Base-by-base conservation (phyloP, 2,329 filamentous ascomycete genomes). In the Ceratocystis colombiana region DNA sequence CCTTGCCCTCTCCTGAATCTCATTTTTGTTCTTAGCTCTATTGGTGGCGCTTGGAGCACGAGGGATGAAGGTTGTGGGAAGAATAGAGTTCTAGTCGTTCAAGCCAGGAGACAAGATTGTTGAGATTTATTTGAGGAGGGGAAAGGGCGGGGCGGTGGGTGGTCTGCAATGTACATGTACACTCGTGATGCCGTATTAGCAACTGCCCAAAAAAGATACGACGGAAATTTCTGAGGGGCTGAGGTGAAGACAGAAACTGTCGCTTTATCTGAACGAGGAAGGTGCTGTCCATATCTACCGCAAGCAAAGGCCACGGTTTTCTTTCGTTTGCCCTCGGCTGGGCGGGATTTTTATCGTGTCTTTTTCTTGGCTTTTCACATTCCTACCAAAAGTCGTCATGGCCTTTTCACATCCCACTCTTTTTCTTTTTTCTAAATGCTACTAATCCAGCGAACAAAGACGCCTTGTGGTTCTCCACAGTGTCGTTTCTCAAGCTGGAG, bases 21-120 rank as follows among this genome's bases (percentile, higher is more conserved):
- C 30, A 4, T 37, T 55, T 30, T 55, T 30, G 17, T 3, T 6
- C 8, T 48, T 22, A 22, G 8, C 25, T 53, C 25, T 53, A 25
- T 30, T 22, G 55, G 55, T n/a, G 33, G 8, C 55, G 55, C 55
- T 37, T 8, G 55, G 55, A n/a, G 55, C 55, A 59, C 12, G 53
- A 30, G 53, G 25, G 53, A 57, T 30, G 53, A 28, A 41, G 37
- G 37, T 17, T 22, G 28, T 33, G 55, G 55, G 55, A 59, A 59
- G 55, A 59, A 59, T 59, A 59, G 55, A 37, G 20, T 59, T 59
- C 25, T 59, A 8, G 8, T 59, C 5, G 28, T 37, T 17, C 55
- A 20, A 30, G 17, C 7, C 8, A 37, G 6, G 5, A 28, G 28
- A n/a, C 5, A n/a, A 59, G 17, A 30, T n/a, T 10, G 10, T 59